Evolutionary conservation across 2,329 filamentous ascomycete genomes (phyloP), one percentile per base, ranked within the genome.

Genomic region (Fusarium sp.): DNA sequence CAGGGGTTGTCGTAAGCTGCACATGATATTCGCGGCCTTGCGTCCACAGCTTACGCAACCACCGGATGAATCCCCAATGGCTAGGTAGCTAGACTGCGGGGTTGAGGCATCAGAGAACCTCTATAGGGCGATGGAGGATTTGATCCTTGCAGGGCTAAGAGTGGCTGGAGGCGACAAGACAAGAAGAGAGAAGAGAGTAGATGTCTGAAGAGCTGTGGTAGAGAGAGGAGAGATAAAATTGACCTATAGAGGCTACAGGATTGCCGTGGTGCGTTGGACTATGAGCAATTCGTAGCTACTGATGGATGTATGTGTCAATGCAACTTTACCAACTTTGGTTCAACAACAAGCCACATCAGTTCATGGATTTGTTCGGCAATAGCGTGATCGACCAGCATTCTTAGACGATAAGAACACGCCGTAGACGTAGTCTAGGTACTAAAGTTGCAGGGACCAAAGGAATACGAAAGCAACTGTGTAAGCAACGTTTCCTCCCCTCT

Each of bases 41-140:
- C 25, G 36, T 56, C 46, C 35, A 62, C 13, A 38, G 61, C 61
- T 65, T 64, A 64, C 61, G 61, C 31, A 25, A 51, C 51, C 29
- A 17, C n/a, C 36, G 25, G 53, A 31, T 19, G 42, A 39, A 43
- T 37, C 33, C 37, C 19, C 19, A 19, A 19, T 19, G 19, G 19
- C 19, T 19, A 19, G 56, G 60, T 25, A 46, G 41, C 25, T 49
- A 36, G 31, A 39, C 43, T 54, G 57, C 49, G 52, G 58, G 49
- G 52, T 52, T 50, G 31, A 41, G 23, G 17, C 37, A 41, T 38
- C 41, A 8, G 31, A 39, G 44, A 27, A 67, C 65, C 66, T 67
- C 68, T 67, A 65, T 57, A 32, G 27, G 23, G n/a, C 14, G 49
- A 45, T 46, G 33, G 41, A 50, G 50, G 46, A 66, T 19, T 19